These are phyloP conservation scores for Clarireedia monteithiana DNA, from an alignment of 2,329 filamentous ascomycete species.

Conservation along the genomic window DNA sequence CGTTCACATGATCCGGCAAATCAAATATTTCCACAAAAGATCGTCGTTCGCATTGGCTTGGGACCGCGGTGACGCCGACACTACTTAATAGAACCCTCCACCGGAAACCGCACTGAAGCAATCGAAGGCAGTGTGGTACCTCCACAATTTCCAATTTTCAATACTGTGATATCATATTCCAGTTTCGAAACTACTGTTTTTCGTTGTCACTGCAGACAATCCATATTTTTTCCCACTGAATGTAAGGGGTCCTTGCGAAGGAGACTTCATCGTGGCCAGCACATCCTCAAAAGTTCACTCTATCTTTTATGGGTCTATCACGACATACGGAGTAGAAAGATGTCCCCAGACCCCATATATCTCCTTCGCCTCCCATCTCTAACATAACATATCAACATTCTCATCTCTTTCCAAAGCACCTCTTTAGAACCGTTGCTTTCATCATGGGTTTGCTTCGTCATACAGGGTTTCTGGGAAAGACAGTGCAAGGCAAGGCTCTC, in stretches of 20 bases:
- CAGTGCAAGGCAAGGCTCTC: slow-evolving; percentile 6
- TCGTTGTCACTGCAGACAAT: background rate
- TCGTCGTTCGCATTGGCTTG: background rate
- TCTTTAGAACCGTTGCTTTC: background rate
- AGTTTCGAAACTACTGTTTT: background rate
- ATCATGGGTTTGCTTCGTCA: slow-evolving; percentile 8
- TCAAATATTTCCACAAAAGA: background rate
- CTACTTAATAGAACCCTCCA: background rate
- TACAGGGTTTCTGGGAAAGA: slow-evolving; percentile 5
- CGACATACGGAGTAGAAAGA: background rate
- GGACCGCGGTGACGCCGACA: slow-evolving; percentile 7
- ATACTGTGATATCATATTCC: slow-evolving; percentile 7
- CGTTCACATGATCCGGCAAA: slow-evolving; percentile 2
- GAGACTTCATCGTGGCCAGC: slow-evolving; percentile 4
- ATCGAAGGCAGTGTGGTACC: background rate
- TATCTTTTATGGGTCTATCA: slow-evolving; percentile 3
- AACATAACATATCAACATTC: too few relatives aligned
- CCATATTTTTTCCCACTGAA: background rate
- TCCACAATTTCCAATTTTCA: background rate
- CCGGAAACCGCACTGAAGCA: background rate
- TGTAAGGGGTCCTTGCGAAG: background rate
- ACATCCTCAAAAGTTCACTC: background rate
- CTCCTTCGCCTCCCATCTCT: background rate
- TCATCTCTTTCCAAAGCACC: background rate
- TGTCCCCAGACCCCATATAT: slow-evolving; percentile 7